Conservation (phyloP, 331 rosid species). For the Malus hybrid region DNA sequence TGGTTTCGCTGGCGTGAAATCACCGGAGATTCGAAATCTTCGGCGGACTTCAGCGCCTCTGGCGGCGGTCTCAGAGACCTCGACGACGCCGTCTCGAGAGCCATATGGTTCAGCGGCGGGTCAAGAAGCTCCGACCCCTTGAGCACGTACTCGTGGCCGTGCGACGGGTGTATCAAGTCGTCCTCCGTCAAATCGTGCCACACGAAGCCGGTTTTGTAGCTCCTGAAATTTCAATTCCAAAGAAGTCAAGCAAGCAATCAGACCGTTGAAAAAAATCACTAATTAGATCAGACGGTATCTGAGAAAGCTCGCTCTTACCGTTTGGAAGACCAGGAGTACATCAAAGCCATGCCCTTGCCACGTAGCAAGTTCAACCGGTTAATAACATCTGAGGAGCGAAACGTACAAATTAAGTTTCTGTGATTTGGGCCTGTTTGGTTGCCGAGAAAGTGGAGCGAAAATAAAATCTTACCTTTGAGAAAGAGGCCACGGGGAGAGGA, state of each 20-base stretch:
- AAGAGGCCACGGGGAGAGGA: conserved; percentile 81
- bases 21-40: conserved; percentile 48
- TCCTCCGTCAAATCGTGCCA: conserved; percentile 92
- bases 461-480: conserved; percentile 52
- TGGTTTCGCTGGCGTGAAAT: conserved; percentile 58
- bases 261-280: neutral
- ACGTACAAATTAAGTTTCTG: neutral
- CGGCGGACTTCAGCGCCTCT: conserved; percentile 34
- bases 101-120: conserved; percentile 11
- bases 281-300: neutral
- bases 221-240: conserved; percentile 24
- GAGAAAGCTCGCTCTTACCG: conserved; percentile 31
- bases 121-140: conserved; percentile 87
- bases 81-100: conserved; percentile 41
- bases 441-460: neutral
- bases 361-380: conserved; percentile 71
- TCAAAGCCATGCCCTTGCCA: conserved; percentile 64
- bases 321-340: conserved; percentile 93
- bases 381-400: conserved; percentile 48
- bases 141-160: conserved; percentile 83
- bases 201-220: conserved; percentile 84
- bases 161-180: conserved; percentile 83
- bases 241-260: neutral
- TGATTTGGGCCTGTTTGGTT: neutral
- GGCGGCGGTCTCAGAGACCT: conserved; percentile 45